phyloP scores from a whole-genome alignment of 768 basidiomycete genomes.

The Mycena filopes region DNA sequence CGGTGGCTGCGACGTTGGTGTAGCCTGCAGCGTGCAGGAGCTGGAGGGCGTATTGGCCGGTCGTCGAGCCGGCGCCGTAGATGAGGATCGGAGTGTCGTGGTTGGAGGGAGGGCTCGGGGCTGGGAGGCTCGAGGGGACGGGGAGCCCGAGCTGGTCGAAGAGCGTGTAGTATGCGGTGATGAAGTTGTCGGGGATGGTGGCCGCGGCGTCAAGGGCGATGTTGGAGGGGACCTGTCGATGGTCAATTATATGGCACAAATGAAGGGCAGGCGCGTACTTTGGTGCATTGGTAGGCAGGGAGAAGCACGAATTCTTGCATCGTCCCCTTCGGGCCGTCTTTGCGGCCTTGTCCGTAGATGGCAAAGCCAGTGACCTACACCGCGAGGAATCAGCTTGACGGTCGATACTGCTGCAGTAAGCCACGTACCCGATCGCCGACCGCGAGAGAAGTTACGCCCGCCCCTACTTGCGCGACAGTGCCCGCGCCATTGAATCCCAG shows the following conservation, averaged over 20 bases:
- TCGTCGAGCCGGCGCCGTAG: constrained; percentile 53
- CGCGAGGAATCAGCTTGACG: background rate
- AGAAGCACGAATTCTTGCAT: constrained; percentile 27
- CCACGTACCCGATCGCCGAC: constrained; percentile 52
- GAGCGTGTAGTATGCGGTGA: constrained; percentile 51
- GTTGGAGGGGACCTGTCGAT: constrained; percentile 51
- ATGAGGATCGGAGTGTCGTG: constrained; percentile 49
- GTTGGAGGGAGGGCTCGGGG: constrained; percentile 38
- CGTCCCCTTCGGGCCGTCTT: constrained; percentile 35
- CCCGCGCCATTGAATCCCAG: constrained; percentile 54
- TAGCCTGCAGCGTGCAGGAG: constrained; percentile 52
- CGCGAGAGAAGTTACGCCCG: constrained; percentile 45
- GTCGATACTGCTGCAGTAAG: no score
- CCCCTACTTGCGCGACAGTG: constrained; percentile 48
- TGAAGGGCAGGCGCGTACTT: constrained; percentile 42
- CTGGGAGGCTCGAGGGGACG: constrained; percentile 44
- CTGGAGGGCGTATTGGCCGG: constrained; percentile 47
- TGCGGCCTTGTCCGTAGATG: constrained; percentile 26
- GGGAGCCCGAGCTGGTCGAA: constrained; percentile 49
- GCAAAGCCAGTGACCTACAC: constrained; percentile 36
- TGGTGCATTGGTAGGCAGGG: constrained; percentile 43
- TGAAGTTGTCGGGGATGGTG: constrained; percentile 54
- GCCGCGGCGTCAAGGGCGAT: constrained; percentile 50
- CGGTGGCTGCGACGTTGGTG: constrained; percentile 50
- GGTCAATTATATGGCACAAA: background rate